These are phyloP conservation scores for Quercus bicolor DNA, from an alignment of 306 rosid genomes.

Conservation along the genomic window DNA sequence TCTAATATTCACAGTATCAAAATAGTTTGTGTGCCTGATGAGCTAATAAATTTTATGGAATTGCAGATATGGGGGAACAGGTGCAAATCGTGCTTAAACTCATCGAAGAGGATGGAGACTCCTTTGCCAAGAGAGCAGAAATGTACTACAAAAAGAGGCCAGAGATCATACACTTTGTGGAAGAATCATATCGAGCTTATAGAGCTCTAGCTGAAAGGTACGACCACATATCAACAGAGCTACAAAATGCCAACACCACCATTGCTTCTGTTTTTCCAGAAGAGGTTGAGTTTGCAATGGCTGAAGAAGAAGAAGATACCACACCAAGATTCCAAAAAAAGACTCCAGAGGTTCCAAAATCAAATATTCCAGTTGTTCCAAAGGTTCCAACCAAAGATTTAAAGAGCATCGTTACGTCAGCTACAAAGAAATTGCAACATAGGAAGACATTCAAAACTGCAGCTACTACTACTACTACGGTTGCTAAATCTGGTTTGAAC, in stretches of 20 bases:
- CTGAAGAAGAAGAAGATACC: conserved; percentile 70
- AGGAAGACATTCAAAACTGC: conserved; percentile 24
- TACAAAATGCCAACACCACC: conserved; percentile 94
- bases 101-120: conserved; percentile 86
- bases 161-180: conserved; percentile 77
- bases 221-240: conserved; percentile 89
- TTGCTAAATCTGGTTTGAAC: conserved; percentile 69
- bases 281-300: conserved; percentile 79
- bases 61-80: conserved; percentile 93
- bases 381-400: conserved; percentile 61
- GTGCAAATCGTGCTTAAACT: conserved; percentile 53
- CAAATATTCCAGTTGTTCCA: conserved; percentile 54
- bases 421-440: conserved; percentile 39
- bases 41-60: conserved; percentile 13
- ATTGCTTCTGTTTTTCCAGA: conserved; percentile 90
- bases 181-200: conserved; percentile 78
- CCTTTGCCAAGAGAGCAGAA: conserved; percentile 95
- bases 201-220: conserved; percentile 91
- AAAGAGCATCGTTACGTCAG: conserved; percentile 39
- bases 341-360: conserved; percentile 38
- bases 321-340: conserved; percentile 34
- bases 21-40: conserved; percentile 2
- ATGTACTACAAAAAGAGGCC: conserved; percentile 97
- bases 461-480: conserved; percentile 8
- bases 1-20: neutral